Conservation (phyloP, 441 rosid genomes). For the Mallotus repandus region DNA sequence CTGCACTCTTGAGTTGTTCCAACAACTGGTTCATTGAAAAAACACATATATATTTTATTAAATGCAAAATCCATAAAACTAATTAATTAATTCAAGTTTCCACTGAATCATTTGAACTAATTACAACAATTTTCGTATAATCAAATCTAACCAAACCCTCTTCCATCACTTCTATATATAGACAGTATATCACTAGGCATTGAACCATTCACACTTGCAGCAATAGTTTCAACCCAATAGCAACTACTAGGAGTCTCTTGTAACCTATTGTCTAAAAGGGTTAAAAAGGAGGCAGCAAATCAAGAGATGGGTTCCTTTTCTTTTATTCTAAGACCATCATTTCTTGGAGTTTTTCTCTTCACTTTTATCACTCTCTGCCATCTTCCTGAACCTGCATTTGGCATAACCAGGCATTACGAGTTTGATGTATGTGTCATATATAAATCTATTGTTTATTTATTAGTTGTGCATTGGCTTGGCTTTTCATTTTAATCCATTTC, state of each 20-base stretch:
- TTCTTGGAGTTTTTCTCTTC: slow-evolving; percentile 28
- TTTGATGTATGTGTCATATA: slow-evolving; percentile 36
- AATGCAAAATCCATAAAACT: not conserved
- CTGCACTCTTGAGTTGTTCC: slow-evolving; percentile 32
- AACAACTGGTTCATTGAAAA: slow-evolving; percentile 1
- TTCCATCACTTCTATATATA: slow-evolving; percentile 12
- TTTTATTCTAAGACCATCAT: slow-evolving; percentile 25
- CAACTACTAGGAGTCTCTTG: not conserved
- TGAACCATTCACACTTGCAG: not conserved
- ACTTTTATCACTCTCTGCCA: slow-evolving; percentile 20
- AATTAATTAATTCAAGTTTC: not conserved
- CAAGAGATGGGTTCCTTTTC: slow-evolving; percentile 38
- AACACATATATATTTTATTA: no score
- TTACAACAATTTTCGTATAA: not conserved
- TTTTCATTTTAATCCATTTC: not conserved
- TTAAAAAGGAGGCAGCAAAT: not conserved
- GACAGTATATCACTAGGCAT: not conserved
- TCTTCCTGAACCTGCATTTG: slow-evolving; percentile 25
- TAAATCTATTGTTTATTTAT: not conserved
- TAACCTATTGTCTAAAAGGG: not conserved
- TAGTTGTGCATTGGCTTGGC: not conserved
- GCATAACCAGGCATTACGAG: slow-evolving; percentile 40
- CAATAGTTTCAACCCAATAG: not conserved
- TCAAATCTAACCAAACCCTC: not conserved
- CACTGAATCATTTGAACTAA: not conserved